Percentiles rank a stretch among this genome's conserved stretches.
Conservation (phyloP, 2,329 filamentous ascomycete species). For the Pestalotiopsis sp. region DNA sequence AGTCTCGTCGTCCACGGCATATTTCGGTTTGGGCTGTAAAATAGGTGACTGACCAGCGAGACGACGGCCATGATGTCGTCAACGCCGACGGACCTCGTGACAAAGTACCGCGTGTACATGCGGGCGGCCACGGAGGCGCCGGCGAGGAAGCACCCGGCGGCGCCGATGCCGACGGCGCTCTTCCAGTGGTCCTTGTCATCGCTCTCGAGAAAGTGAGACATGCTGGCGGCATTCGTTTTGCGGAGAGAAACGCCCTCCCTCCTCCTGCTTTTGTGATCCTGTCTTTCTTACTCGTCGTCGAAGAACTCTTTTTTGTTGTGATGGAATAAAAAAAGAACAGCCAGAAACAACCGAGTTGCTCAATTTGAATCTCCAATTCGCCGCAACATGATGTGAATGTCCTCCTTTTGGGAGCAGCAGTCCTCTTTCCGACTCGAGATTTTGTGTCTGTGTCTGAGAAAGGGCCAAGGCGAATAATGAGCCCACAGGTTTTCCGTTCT, state of each 20-base stretch:
- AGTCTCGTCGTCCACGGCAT: background rate
- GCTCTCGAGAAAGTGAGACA: background rate
- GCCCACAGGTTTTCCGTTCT: no score
- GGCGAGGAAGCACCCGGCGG: background rate
- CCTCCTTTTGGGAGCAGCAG: background rate
- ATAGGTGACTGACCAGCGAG: background rate
- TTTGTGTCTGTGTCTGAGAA: no score
- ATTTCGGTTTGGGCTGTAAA: no score
- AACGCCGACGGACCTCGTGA: background rate
- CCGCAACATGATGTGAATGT: background rate
- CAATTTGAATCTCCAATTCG: background rate
- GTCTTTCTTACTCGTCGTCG: background rate
- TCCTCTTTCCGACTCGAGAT: background rate
- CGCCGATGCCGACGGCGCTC: background rate
- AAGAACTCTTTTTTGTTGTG: background rate
- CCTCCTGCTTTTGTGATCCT: background rate
- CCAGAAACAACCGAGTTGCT: background rate
- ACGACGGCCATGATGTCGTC: background rate
- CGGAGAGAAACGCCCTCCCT: background rate
- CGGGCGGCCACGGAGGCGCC: background rate
- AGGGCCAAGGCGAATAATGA: no score
- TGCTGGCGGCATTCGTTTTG: background rate
- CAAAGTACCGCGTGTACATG: background rate
- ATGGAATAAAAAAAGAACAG: background rate
- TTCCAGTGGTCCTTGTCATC: background rate